These are phyloP conservation scores for Euryodendron excelsum DNA, from an alignment of 148 eudicot genomes.

Conservation along the genomic window DNA sequence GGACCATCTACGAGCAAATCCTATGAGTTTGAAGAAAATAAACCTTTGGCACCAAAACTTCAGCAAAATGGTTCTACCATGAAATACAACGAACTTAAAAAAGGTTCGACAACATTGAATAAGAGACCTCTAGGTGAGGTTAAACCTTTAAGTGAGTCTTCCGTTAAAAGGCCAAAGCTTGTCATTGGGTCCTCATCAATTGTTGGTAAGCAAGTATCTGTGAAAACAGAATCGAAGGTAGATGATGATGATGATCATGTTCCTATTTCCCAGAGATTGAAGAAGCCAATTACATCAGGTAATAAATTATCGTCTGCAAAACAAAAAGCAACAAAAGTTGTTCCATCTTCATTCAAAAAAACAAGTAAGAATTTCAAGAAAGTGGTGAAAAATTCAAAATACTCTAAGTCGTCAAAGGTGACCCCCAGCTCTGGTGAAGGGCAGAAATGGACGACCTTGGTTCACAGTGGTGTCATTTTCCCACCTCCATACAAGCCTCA, in stretches of 20 bases:
- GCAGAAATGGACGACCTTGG: conserved; percentile 94
- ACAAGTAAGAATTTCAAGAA: conserved; percentile 58
- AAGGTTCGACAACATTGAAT: conserved; percentile 30
- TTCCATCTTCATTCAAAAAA: conserved; percentile 51
- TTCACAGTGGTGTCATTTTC: conserved; percentile 91
- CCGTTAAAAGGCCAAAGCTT: conserved; percentile 59
- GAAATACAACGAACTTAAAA: conserved; percentile 40
- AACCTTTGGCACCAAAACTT: conserved; percentile 43
- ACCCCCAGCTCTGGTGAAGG: conserved; percentile 92
- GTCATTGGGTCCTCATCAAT: conserved; percentile 42
- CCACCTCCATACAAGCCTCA: conserved; percentile 94
- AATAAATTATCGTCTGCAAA: conserved; percentile 44
- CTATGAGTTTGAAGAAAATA: conserved; percentile 47
- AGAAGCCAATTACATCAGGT: conserved; percentile 48
- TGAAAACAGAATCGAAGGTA: conserved; percentile 50
- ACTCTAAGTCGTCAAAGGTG: conserved; percentile 68
- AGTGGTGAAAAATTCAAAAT: conserved; percentile 51
- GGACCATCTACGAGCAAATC: conserved; percentile 41
- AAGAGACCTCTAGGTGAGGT: conserved; percentile 63
- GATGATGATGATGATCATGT: conserved; percentile 50
- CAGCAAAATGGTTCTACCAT: conserved; percentile 73
- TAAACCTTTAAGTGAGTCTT: conserved; percentile 46
- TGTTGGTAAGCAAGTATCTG: conserved; percentile 44
- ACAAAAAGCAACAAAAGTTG: conserved; percentile 37
- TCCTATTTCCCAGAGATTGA: conserved; percentile 73